Percentiles rank a stretch among this genome's conserved stretches.
These are phyloP conservation scores for Pleurostoma richardsiae DNA, from an alignment of 2,329 filamentous ascomycete genomes.

Conservation along the genomic window DNA sequence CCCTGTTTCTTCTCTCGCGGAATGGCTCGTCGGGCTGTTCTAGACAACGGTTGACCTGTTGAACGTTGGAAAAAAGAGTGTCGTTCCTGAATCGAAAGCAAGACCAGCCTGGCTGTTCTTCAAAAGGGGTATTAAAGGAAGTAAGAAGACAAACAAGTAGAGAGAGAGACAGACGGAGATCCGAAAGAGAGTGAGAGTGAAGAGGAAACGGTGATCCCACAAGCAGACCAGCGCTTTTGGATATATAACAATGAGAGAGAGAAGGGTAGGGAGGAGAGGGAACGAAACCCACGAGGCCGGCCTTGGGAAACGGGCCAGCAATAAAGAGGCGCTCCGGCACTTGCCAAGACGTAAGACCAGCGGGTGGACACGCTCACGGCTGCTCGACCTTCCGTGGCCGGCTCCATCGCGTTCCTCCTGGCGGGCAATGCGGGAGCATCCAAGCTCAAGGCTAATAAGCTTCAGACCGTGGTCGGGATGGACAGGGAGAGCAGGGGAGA, in stretches of 20 bases:
- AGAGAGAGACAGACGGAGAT: constrained; percentile 8
- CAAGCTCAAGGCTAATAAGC: not conserved
- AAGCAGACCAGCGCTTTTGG: constrained; percentile 47
- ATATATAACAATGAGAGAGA: constrained; percentile 15
- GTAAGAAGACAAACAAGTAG: constrained; percentile 8
- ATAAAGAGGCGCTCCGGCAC: constrained; percentile 12
- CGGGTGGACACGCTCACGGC: constrained; percentile 4
- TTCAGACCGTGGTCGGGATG: not conserved
- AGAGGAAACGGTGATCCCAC: constrained; percentile 26
- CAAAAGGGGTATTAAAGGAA: constrained; percentile 25
- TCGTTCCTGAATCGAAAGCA: constrained; percentile 19
- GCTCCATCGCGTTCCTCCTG: constrained; percentile 2
- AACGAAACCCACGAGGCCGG: constrained; percentile 12
- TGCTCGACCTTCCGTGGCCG: constrained; percentile 7
- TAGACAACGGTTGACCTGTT: too few species aligned
- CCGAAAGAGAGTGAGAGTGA: constrained; percentile 21
- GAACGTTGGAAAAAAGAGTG: constrained; percentile 10
- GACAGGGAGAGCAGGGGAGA: not conserved
- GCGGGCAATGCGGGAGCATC: not conserved
- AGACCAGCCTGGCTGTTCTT: constrained; percentile 34
- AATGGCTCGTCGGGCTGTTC: too few species aligned
- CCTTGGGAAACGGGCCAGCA: constrained; percentile 6
- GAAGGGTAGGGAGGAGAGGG: constrained; percentile 5
- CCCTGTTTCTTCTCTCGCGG: too few species aligned
- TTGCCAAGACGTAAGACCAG: constrained; percentile 7